phyloP scores from a whole-genome alignment of 169 alveolate species.

The Toxoplasma gondii region DNA sequence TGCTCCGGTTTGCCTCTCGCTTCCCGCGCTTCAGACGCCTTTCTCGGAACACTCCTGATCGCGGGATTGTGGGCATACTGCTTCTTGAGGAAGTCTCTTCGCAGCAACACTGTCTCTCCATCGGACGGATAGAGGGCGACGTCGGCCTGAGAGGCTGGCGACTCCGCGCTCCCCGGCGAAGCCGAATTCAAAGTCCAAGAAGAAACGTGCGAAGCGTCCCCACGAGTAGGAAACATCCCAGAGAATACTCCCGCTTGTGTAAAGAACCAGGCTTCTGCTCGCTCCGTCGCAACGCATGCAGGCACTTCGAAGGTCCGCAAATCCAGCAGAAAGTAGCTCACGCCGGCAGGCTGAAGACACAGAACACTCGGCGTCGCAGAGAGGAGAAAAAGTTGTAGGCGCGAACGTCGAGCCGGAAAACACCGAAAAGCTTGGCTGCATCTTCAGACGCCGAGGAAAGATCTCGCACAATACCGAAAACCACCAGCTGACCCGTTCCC shows the following conservation, averaged over 20 bases:
- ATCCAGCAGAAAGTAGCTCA: not conserved
- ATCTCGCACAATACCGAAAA: too few relatives aligned
- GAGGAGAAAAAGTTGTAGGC: not conserved
- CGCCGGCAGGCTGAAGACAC: not conserved
- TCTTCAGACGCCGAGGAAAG: too few relatives aligned
- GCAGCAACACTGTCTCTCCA: conserved; percentile 23
- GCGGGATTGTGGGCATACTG: not conserved
- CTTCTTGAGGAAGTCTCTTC: not conserved
- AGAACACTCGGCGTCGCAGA: not conserved
- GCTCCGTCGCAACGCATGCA: conserved; percentile 4
- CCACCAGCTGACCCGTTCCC: too few relatives aligned
- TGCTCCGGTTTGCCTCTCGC: too few relatives aligned
- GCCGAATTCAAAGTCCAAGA: not conserved
- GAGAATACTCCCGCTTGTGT: not conserved
- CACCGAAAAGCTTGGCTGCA: too few relatives aligned
- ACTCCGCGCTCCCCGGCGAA: not conserved
- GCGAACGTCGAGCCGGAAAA: not conserved
- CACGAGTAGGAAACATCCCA: not conserved
- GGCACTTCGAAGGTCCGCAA: not conserved
- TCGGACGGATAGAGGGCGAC: not conserved
- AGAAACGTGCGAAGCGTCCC: not conserved
- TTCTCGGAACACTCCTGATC: not conserved
- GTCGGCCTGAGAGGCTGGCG: not conserved
- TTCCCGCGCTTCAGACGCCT: too few relatives aligned
- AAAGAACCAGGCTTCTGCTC: conserved; percentile 17